These are phyloP conservation scores for Hamigera avellanea DNA, from an alignment of 495 filamentous ascomycete species.

Conservation along the genomic window DNA sequence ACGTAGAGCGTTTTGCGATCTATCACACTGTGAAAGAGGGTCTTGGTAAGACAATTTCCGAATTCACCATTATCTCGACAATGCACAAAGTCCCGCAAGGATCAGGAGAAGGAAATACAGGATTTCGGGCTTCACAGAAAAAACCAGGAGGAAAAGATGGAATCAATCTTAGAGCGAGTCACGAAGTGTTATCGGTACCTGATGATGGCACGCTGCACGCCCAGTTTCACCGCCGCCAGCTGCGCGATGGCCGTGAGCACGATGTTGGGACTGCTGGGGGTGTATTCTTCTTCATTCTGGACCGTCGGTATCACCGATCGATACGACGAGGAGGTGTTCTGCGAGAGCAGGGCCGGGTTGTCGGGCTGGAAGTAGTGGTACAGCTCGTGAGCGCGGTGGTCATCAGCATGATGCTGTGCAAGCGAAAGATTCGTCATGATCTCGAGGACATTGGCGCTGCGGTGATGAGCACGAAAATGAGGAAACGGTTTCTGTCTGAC, in stretches of 20 bases:
- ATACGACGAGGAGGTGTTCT: not conserved
- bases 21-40: constrained; percentile 6
- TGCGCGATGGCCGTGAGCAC: constrained; percentile 29
- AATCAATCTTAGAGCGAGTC: too few relatives aligned
- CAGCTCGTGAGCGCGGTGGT: constrained; percentile 9
- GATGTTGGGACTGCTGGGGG: constrained; percentile 16
- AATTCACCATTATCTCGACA: too few relatives aligned
- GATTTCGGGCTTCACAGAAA: too few relatives aligned
- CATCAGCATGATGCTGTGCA: not conserved
- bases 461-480: too few relatives aligned
- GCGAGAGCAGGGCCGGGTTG: constrained; percentile 14
- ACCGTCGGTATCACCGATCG: not conserved
- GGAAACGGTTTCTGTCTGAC: too few relatives aligned
- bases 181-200: constrained; percentile 16
- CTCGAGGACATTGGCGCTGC: too few relatives aligned
- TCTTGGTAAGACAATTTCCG: too few relatives aligned
- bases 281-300: not conserved
- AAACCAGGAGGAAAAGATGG: too few relatives aligned
- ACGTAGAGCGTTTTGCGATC: constrained; percentile 32
- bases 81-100: too few relatives aligned
- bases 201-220: constrained; percentile 30
- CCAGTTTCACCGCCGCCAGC: constrained; percentile 24
- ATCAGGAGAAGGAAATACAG: too few relatives aligned
- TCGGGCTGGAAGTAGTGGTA: constrained; percentile 15
- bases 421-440: not conserved